Evolutionary conservation across 495 filamentous ascomycete genomes (phyloP), one percentile per base, ranked within the genome.

Genomic region (Aspergillus baeticus): DNA sequence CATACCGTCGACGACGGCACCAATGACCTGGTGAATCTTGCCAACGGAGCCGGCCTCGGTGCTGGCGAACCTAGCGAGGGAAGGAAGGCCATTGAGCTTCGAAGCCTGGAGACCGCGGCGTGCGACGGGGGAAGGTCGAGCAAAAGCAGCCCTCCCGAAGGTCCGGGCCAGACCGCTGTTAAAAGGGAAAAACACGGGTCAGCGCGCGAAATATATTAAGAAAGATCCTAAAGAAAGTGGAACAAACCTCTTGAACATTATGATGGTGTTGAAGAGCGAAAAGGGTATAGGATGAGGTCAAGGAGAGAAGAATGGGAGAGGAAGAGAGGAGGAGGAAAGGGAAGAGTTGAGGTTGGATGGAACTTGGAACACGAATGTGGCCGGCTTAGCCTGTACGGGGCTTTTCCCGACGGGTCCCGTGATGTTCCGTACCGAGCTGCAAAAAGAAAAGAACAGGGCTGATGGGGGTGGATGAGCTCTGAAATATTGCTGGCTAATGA

Each of bases 211-310:
- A 81, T 63, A 81, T 72, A 77, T 69, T 69, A 51, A 64, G 62
- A 74, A 80, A 77, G 80, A 72, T 64, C 59, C 39, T 37, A 54
- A 54, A 42, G 18, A 10, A 50, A 37, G 55, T 26, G 47, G 34
- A 44, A 78, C 86, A 76, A 77, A 92, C 89, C 88, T 91, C 88
- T 90, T 90, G 82, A 90, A 89, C 89, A 92, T 92, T 80, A 75
- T 90, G 84, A 78, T 60, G 64, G 74, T 77, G 73, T 75, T 71
- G 69, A 74, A 75, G 74, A 77, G 76, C 68, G 76, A 79, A 67
- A 71, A 67, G 66, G 61, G 60, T 61, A 62, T 54, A 60, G 63
- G 47, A 56, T 48, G 59, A 68, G 67, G 67, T 63, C 64, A 67
- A 62, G 57, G 60, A 61, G 62, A 63, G 52, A 61, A 68, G 60